Evolutionary conservation across 331 rosid genomes (phyloP), one percentile per base, ranked within the genome.

Genomic region (Telfairia occidentalis): DNA sequence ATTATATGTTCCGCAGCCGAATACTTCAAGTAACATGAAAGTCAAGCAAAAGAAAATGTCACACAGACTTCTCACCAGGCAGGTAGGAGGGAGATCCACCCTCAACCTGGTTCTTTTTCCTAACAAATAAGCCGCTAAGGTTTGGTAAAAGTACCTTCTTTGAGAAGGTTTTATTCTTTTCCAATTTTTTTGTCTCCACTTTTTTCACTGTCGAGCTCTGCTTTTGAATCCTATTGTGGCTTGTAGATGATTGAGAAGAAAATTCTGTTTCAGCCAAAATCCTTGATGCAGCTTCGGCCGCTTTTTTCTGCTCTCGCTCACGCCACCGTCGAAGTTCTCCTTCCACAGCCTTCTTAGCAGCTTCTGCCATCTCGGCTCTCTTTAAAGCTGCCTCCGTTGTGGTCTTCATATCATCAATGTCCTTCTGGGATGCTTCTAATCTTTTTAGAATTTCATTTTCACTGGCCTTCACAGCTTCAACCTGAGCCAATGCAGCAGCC

Each of bases 401-500:
- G n/a, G 84, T 73, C 76, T 90, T 90, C 87, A 87, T 87, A 63
- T 89, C 91, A 55, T 90, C 90, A 1, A 90, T 90, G 78, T 95
- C 99, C 85, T 92, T 95, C 84, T 63, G 87, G 77, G 81, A 81
- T 71, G 88, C 82, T 78, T 92, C 97, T 64, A 95, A 69, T 81
- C 72, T 86, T 77, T 90, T 80, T 77, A 89, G 57, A 21, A 87
- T 84, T 84, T 95, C 99, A 48, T 89, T 89, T 86, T 95, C 97
- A 60, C 99, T 86, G 66, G 99, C 97, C 84, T 83, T 95, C 88
- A 95, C 99, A 16, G 99, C 99, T 80, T 90, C 97, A 67, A 84
- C 99, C 84, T 92, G 97, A 70, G 99, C 99, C 85, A 84, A 30
- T 45, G 99, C 99, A 48, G 99, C 99, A 63, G 92, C 99, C 65